Base-by-base conservation (phyloP, 1,139 yeast species). In the Hemisphaericaspora subhashii region DNA sequence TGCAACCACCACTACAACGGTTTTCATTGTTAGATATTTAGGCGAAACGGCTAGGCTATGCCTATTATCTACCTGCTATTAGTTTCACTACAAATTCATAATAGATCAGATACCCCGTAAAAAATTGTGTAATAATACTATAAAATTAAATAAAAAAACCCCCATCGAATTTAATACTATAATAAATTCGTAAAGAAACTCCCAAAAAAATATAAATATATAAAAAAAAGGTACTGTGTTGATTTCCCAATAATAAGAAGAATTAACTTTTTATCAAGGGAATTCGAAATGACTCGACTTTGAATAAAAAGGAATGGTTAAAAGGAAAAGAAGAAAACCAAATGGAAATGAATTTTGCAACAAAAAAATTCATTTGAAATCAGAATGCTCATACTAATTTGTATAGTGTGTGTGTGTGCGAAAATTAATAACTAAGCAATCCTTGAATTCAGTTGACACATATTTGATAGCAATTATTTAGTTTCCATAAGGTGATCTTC, bases 351-450 rank as follows among this genome's bases (percentile, higher is more conserved):
- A n/a, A n/a, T n/a, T n/a, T n/a, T n/a, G 20, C 12, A 27, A 5
- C 17, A 16, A 8, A 12, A 3, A 9, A 12, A 10, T 14, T n/a
- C 3, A 14, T 12, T 5, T 14, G 8, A 16, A 27, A 27, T 18
- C 3, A 16, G 3, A 10, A 7, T 7, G 12, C 12, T 7, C 14
- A 9, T 9, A 17, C 13, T n/a, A 16, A n/a, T 45, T 41, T 7
- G 3, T 24, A 24, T 42, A 37, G 45, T 46, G 43, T 48, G 46
- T 49, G 51, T 47, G 48, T 49, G 48, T 46, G 46, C 42, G 39
- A 33, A 21, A 27, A n/a, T 21, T 12, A 22, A 32, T n/a, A n/a
- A n/a, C n/a, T n/a, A n/a, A n/a, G n/a, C n/a, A n/a, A n/a, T n/a
- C n/a, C n/a, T n/a, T n/a, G n/a, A n/a, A n/a, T n/a, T n/a, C n/a